These are phyloP conservation scores for Rubia peregrina DNA, from an alignment of 305 asterid species.

Conservation along the genomic window DNA sequence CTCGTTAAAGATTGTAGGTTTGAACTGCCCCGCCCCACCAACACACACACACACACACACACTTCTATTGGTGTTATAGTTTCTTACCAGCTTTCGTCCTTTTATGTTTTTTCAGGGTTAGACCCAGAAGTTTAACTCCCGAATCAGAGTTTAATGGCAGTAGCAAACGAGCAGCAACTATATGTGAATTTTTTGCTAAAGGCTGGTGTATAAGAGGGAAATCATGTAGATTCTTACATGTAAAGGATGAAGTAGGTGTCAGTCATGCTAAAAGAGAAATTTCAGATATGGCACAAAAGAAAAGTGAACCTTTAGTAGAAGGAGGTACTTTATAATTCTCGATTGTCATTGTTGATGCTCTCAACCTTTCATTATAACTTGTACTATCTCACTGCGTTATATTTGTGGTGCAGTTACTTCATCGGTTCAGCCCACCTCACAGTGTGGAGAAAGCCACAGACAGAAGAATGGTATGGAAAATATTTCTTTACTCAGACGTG, in stretches of 20 bases:
- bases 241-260: constrained; percentile 22
- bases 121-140: constrained; percentile 50
- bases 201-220: constrained; percentile 96
- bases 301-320: constrained; percentile 26
- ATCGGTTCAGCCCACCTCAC: constrained; percentile 29
- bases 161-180: constrained; percentile 49
- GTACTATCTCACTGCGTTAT: constrained; percentile 16
- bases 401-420: constrained; percentile 42
- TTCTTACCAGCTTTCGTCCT: constrained; percentile 21
- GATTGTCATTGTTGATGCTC: constrained; percentile 6
- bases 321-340: constrained; percentile 43
- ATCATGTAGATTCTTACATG: constrained; percentile 81
- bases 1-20: constrained; percentile 6
- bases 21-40: not conserved
- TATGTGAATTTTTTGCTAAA: constrained; percentile 66
- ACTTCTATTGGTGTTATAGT: not conserved
- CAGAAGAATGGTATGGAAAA: constrained; percentile 29
- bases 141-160: constrained; percentile 33
- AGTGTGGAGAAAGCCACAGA: constrained; percentile 33
- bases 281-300: constrained; percentile 31
- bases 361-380: constrained; percentile 17
- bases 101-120: constrained; percentile 28
- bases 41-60: no score
- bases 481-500: constrained; percentile 23
- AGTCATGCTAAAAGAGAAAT: constrained; percentile 27